Evolutionary conservation across 139 green algal genomes (phyloP), one percentile per base, ranked within the genome.

Genomic region (Coelastrella sp.): DNA sequence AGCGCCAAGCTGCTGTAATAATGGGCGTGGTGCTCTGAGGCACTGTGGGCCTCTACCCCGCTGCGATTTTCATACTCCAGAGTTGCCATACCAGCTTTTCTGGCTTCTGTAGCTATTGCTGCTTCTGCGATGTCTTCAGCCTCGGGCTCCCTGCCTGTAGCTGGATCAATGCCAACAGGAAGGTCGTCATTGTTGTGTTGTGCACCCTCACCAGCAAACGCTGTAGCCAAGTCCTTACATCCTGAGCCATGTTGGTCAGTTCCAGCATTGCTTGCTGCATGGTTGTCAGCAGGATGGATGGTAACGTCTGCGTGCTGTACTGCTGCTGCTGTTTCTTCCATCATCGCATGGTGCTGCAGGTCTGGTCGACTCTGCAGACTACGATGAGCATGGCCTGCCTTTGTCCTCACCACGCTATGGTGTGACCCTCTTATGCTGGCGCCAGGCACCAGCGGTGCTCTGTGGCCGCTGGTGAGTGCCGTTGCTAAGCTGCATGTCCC

Each of bases 101-200:
- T 57, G 21, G 68, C 68, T 77, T 77, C 68, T 35, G 37, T 23
- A 30, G 45, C 38, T 6, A 77, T 77, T 17, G 15, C 68, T 38
- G 68, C 68, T 59, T 77, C 68, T 57, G 68, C 68, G 27, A 48
- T 15, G 21, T 77, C 68, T 21, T 77, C 68, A 34, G 32, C 68
- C 7, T 45, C 45, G 4, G 15, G 17, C n/a, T 45, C 68, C 25
- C 43, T 38, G 15, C 68, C 68, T 23, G 68, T 77, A 15, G 43
- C 68, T 21, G 68, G 68, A 23, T 77, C 68, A 13, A 77, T 77
- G 7, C 68, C 68, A 21, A 59, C 13, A 23, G 40, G 40, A 21
- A 45, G 27, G 38, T 77, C 68, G 19, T 59, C 23, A n/a, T 77
- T 34, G 15, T 53, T 38, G 32, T 57, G 17, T 27, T 64, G 17